Evolutionary conservation across 1,284 basidiomycete species (phyloP), one percentile per base, ranked within the genome.

Genomic region (Sporisorium sorghi): DNA sequence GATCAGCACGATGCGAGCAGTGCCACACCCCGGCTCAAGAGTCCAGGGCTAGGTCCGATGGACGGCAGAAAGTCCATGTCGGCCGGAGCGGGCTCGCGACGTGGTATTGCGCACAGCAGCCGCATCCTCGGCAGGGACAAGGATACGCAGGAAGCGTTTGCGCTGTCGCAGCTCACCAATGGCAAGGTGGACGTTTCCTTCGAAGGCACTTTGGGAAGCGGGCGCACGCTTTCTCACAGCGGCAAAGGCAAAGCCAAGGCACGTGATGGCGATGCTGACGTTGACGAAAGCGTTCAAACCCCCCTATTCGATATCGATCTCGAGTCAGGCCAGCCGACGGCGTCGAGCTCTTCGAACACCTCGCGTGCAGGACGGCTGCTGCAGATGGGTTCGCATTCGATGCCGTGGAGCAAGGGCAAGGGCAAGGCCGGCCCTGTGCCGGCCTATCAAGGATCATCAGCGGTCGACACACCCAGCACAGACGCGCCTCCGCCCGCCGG

Each of bases 171-270:
- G 46, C 60, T 74, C 46, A 62, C 42, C 5, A 74, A 58, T 23
- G 72, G 72, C 42, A 65, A 76, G 24, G 67, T 76, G 14, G 67
- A 73, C 32, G 72, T 70, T 23, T 73, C 74, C 2, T 73, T 73
- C 58, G 71, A 73, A 35, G 65, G 53, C 7, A 49, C 64, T 7
- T 43, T 67, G 24, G n/a, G n/a, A n/a, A 44, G 19, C 2, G 42
- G 21, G 9, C 46, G 23, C 2, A n/a, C 28, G 6, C 54, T 53
- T 48, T 50, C 14, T 39, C 50, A 15, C 14, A 24, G 23, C n/a
- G 17, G 49, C 50, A 68, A 64, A 30, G 71, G 61, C 17, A 73
- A 73, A 49, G 44, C 44, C 19, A 58, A 49, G 19, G 58, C 62
- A 8, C 49, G 32, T 3, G 53, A 64, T 19, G 52, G 24, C 2